Conservation (phyloP, 2,329 filamentous ascomycete species). For the Fusarium setosum region DNA sequence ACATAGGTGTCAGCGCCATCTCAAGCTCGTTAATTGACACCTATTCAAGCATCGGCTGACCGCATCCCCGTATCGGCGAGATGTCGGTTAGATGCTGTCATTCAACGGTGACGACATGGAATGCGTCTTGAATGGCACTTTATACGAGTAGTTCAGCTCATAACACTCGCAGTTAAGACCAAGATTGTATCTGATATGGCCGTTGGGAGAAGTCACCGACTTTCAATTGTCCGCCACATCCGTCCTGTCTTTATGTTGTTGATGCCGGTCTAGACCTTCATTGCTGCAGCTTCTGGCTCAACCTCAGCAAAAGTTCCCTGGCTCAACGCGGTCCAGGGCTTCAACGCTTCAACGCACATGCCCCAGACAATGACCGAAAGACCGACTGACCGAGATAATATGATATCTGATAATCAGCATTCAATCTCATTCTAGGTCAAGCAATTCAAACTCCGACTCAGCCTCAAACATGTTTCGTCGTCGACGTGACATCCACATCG, state of each 20-base stretch:
- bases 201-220: neutral
- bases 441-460: too few relatives aligned
- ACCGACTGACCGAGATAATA: too few relatives aligned
- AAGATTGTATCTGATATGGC: too few relatives aligned
- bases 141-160: too few relatives aligned
- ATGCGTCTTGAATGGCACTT: neutral
- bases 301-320: neutral
- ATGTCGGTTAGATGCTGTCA: neutral
- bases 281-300: neutral
- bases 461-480: conserved; percentile 6
- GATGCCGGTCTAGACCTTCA: neutral
- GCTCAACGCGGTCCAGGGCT: neutral
- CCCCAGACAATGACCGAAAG: neutral
- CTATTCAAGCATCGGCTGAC: neutral
- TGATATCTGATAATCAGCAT: neutral
- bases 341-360: neutral
- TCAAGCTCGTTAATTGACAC: neutral
- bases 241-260: neutral
- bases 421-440: too few relatives aligned
- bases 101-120: neutral
- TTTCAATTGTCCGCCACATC: neutral
- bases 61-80: neutral
- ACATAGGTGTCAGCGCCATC: too few relatives aligned
- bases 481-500: neutral
- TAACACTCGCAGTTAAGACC: too few relatives aligned